Base-by-base conservation (phyloP, 768 basidiomycete species). In the Suillus occidentalis region DNA sequence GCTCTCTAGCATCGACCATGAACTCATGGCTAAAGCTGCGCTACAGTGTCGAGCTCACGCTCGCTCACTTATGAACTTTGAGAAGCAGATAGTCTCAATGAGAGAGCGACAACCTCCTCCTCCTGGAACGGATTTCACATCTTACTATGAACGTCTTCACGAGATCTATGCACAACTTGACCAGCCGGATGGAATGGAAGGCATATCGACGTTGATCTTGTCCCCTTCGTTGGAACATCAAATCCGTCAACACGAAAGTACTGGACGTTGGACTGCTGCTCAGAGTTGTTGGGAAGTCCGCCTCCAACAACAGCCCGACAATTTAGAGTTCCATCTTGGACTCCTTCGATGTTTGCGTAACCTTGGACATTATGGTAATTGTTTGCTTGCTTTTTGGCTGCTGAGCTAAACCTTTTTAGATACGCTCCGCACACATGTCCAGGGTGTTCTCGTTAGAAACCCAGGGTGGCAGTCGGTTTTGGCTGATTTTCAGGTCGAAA, bases 121-220 rank as follows among this genome's bases (percentile, higher is more conserved):
- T 3, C 77, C 81, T 2, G 64, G 78, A 83, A 92, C 59, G 78
- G 78, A 20, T 86, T 69, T 78, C 3, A 63, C 71, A 7, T 65
- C 65, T 12, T 67, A 92, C 72, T 98, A 94, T 73, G 97, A 99
- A 71, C 87, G 88, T 20, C 80, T 99, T 8, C 97, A 99, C 70
- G 90, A 97, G 76, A 96, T 99, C 66, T 99, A 99, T 75, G 90
- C 97, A 14, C 87, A 95, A 63, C 82, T 99, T 8, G 95, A 99
- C 74, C 95, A 99, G 75, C 97, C 97, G 0, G 97, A 99, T 77
- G 97, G 97, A 18, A 99, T 99, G 97, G 96, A 98, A 78, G 97
- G 97, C 0, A 85, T 99, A 39, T 97, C 97, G 0, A 88, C 91
- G 7, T 79, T 91, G 69, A 91, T 99, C 63, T 78, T 98, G 14